Base-by-base conservation (phyloP, 1,284 basidiomycete genomes). In the Apiotrichum siamense region DNA sequence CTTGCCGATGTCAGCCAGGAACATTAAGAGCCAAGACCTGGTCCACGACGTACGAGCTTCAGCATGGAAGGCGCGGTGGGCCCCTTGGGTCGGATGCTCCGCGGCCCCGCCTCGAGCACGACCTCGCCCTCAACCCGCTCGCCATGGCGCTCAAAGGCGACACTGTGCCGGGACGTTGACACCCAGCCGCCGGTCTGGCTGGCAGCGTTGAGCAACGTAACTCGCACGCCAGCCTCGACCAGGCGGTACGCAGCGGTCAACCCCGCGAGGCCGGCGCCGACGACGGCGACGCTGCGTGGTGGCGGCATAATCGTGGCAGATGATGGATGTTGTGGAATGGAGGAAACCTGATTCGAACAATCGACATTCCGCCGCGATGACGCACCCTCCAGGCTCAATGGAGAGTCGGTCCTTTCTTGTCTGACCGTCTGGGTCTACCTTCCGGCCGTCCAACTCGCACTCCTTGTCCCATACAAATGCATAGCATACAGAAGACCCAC, bases 61-160 rank as follows among this genome's bases (percentile, higher is more conserved):
- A 94, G 75, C 54, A 93, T 76, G 4, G 67, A 65, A 0, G 70
- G 58, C 35, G 75, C 72, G 1, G 75, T 75, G 35, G 81, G 79
- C 2, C 85, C 82, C 54, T 82, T 83, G 0, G 89, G 87, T 29
- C 89, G 76, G 21, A 94, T 75, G 17, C 87, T 90, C 35, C 91
- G 76, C 29, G 91, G 90, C 0, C 91, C 91, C 26, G 80, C 79
- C 75, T 96, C 91, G 17, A 93, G 75, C 5, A 87, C 62, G 12
- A 87, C 77, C 40, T 71, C 65, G 2, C 75, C 77, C 20, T 75
- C 61, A 2, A 62, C 33, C 18, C 40, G 24, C 36, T 49, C 43
- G 47, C 55, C 56, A 3, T 45, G 6, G 1, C 13, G 15, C 32
- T 52, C 31, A 47, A 62, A 65, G 12, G 46, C 64, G 47, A 77